Percentiles rank a stretch among this genome's conserved stretches.
Evolutionary conservation across 768 basidiomycete genomes (phyloP).

Genomic region (Leccinellum rugosiceps): DNA sequence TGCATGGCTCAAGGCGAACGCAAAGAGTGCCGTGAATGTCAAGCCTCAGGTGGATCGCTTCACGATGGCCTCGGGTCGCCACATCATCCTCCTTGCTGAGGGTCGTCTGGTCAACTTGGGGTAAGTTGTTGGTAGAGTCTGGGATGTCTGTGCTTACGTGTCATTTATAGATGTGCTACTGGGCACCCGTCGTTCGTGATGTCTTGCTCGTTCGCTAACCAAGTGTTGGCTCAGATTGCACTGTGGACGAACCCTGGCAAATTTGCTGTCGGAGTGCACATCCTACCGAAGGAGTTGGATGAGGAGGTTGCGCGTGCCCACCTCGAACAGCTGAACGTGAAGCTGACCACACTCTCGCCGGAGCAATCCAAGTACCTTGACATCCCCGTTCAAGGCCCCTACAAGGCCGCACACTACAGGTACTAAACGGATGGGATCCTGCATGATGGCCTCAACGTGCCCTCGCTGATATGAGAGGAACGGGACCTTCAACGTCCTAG

Average conservation of each 20-base stretch:
- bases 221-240: conserved; percentile 96
- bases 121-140: conserved; percentile 36
- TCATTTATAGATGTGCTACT: conserved; percentile 72
- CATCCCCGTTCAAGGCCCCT: conserved; percentile 78
- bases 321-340: conserved; percentile 86
- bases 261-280: conserved; percentile 97
- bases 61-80: conserved; percentile 89
- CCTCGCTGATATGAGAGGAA: conserved; percentile 55
- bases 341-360: conserved; percentile 72
- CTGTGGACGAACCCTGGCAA: conserved; percentile 91
- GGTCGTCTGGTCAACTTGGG: conserved; percentile 99
- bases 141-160: conserved; percentile 4
- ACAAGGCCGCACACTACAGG: conserved; percentile 72
- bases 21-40: conserved; percentile 78
- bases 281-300: conserved; percentile 97
- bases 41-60: conserved; percentile 99
- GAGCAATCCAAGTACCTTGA: conserved; percentile 90
- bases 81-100: conserved; percentile 96
- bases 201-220: conserved; percentile 99
- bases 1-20: conserved; percentile 96
- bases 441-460: conserved; percentile 76
- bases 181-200: conserved; percentile 99
- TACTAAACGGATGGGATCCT: conserved; percentile 25
- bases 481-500: conserved; percentile 69
- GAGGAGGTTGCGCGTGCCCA: conserved; percentile 99